Evolutionary conservation across 352 stramenopile genomes (phyloP).

Genomic region (Phytophthora fragariae): DNA sequence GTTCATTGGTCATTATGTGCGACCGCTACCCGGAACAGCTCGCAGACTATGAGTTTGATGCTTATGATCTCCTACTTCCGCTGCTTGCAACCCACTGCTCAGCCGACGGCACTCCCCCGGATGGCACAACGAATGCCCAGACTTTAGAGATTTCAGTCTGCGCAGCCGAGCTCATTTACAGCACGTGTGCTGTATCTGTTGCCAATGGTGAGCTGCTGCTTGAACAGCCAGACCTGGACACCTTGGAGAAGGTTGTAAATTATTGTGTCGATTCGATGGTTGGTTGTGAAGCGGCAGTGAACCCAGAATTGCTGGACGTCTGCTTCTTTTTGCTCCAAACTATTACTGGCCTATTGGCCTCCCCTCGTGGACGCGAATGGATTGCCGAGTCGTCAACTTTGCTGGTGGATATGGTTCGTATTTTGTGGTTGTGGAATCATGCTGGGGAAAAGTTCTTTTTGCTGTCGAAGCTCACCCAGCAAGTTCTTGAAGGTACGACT

Average conservation of each 20-base stretch:
- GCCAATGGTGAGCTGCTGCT: conserved; percentile 68
- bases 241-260: conserved; percentile 72
- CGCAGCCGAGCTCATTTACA: conserved; percentile 72
- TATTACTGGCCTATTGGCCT: conserved; percentile 71
- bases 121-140: conserved; percentile 56
- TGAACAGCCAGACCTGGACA: conserved; percentile 48
- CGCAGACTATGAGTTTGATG: conserved; percentile 69
- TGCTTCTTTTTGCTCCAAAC: conserved; percentile 79
- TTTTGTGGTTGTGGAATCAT: conserved; percentile 84
- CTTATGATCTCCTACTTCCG: conserved; percentile 68
- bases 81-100: conserved; percentile 73
- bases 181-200: conserved; percentile 68
- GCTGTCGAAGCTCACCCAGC: conserved; percentile 72
- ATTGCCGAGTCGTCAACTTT: conserved; percentile 67
- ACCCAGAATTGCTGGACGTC: conserved; percentile 50
- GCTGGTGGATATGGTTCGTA: conserved; percentile 70
- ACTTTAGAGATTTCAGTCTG: conserved; percentile 65
- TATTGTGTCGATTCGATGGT: conserved; percentile 74
- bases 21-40: conserved; percentile 64
- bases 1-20: conserved; percentile 73
- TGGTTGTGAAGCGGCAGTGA: conserved; percentile 38
- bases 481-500: conserved; percentile 76
- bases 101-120: conserved; percentile 44
- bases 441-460: conserved; percentile 48
- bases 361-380: conserved; percentile 62